Base-by-base conservation (phyloP, 2,329 filamentous ascomycete genomes). In the Sporothrix schenckii region DNA sequence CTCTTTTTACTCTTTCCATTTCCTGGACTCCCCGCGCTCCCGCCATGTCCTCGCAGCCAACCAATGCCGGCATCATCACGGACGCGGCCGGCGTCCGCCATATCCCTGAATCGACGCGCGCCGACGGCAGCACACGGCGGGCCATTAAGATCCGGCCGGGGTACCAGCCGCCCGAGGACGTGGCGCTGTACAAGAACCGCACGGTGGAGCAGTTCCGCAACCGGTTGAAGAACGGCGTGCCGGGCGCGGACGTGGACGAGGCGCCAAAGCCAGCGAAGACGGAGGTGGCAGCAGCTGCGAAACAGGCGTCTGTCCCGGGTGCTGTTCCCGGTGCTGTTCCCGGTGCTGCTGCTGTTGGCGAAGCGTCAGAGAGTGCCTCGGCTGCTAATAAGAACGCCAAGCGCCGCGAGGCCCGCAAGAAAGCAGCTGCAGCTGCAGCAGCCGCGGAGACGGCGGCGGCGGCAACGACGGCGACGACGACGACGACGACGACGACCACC, bases 141-240 rank as follows among this genome's bases (percentile, higher is more conserved):
- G 94, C 97, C 77, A 98, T 98, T 78, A 92, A 92, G 77, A 93
- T 99, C 72, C 89, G 93, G 41, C 94, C 95, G 0, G 96, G 95
- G 69, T 99, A 97, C 81, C 89, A 90, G 47, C 96, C 95, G 1
- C 93, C 94, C 0, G 95, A 99, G 81, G 95, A 99, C 80, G 91
- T 98, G 73, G 93, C 97, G 78, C 85, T 97, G 60, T 99, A 99
- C 86, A 96, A 93, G 83, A 97, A 97, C 80, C 90, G 92, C 70
- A 93, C 90, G 1, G 94, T 94, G 66, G 91, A 95, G 78, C 89
- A 88, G 66, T 97, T 92, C 82, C 93, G 93, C 77, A 93, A 88
- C 75, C 89, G 92, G 68, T 88, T 87, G 34, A 85, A 83, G 73
- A 89, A 87, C 71, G 91, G 87, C 27, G 86, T 97, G 4, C 92